Percentiles rank a stretch among this genome's conserved stretches.
Evolutionary conservation across 768 basidiomycete genomes (phyloP).

Genomic region (Trametes cingulata): DNA sequence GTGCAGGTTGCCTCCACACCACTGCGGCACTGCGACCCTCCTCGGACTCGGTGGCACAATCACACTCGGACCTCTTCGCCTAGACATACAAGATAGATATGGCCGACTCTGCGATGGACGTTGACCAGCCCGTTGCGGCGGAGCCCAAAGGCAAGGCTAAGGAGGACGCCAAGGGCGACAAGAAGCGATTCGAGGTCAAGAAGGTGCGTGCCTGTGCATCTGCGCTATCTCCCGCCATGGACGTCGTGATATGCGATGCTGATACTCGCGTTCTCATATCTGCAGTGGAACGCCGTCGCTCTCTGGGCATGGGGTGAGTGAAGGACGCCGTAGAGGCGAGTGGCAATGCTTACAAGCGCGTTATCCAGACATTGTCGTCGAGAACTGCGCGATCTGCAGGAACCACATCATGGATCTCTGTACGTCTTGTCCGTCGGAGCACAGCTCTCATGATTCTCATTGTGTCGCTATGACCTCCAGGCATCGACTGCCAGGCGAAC

Average conservation of each 20-base stretch:
- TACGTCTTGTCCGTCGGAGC: slow-evolving; percentile 43
- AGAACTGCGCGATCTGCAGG: slow-evolving; percentile 99
- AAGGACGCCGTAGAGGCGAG: not conserved
- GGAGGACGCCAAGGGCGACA: slow-evolving; percentile 63
- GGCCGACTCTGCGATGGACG: slow-evolving; percentile 61
- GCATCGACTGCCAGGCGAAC: slow-evolving; percentile 99
- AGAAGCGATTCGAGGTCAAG: slow-evolving; percentile 96
- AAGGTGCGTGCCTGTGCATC: slow-evolving; percentile 64
- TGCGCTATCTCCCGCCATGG: not conserved
- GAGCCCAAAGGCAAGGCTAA: slow-evolving; percentile 42
- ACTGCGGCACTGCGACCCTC: slow-evolving; percentile 9
- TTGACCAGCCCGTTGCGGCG: slow-evolving; percentile 54
- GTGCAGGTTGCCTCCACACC: slow-evolving; percentile 17
- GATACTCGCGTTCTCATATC: not conserved
- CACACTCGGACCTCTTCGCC: not conserved
- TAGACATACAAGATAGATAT: slow-evolving; percentile 34
- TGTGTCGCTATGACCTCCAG: slow-evolving; percentile 40
- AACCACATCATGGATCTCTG: slow-evolving; percentile 99
- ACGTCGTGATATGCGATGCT: not conserved
- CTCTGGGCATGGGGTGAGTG: slow-evolving; percentile 96
- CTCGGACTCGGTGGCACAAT: not conserved
- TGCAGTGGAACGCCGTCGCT: slow-evolving; percentile 97
- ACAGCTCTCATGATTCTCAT: too few relatives aligned
- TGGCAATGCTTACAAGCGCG: slow-evolving; percentile 2
- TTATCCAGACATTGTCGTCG: slow-evolving; percentile 88